These are phyloP conservation scores for Cadophora sp. DNA, from an alignment of 2,329 filamentous ascomycete species.

Conservation along the genomic window DNA sequence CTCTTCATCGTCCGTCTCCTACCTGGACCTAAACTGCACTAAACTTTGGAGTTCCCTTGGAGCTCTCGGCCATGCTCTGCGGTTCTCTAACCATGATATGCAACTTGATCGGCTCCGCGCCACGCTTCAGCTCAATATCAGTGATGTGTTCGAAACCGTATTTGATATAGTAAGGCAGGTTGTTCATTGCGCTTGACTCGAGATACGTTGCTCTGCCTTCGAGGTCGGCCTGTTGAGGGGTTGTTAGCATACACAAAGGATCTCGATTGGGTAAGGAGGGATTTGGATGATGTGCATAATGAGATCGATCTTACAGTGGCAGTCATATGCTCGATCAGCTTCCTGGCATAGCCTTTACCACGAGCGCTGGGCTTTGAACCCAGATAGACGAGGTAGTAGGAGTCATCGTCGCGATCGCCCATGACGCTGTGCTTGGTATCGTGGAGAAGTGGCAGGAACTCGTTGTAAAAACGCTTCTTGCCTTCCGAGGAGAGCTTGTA, in stretches of 20 bases:
- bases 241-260: slow-evolving; percentile 13
- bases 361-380: slow-evolving; percentile 75
- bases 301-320: slow-evolving; percentile 24
- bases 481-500: slow-evolving; percentile 78
- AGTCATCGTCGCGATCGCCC: slow-evolving; percentile 68
- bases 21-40: not conserved
- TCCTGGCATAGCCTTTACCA: slow-evolving; percentile 75
- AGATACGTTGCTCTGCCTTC: slow-evolving; percentile 76
- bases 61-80: slow-evolving; percentile 27
- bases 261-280: not conserved
- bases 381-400: slow-evolving; percentile 85
- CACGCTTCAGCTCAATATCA: slow-evolving; percentile 67
- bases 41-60: slow-evolving; percentile 45
- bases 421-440: slow-evolving; percentile 74
- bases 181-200: slow-evolving; percentile 74
- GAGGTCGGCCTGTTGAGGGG: slow-evolving; percentile 60
- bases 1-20: not conserved
- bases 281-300: not conserved
- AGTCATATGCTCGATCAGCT: slow-evolving; percentile 74
- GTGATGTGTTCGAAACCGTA: slow-evolving; percentile 74
- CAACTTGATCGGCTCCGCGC: slow-evolving; percentile 64
- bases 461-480: slow-evolving; percentile 75
- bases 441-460: slow-evolving; percentile 78
- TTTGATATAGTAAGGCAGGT: slow-evolving; percentile 75
- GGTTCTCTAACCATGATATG: slow-evolving; percentile 87